phyloP scores from a whole-genome alignment of 2,329 filamentous ascomycete species.

The Pseudogymnoascus sp. region DNA sequence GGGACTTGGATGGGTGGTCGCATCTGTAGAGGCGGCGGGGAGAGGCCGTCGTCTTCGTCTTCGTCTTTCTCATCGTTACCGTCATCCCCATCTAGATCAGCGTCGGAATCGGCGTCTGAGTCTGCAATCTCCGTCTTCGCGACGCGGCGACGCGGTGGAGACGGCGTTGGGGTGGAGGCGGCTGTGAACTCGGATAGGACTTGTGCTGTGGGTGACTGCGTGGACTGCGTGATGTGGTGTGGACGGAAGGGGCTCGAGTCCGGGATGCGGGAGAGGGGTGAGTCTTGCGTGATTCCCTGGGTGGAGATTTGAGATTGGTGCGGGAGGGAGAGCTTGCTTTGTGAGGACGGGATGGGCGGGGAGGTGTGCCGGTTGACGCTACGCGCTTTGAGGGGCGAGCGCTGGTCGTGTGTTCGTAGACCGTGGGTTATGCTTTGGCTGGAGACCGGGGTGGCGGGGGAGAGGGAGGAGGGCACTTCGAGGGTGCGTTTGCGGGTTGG shows the following conservation, averaged over 20 bases:
- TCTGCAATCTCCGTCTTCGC: neutral
- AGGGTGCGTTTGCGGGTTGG: constrained; percentile 1
- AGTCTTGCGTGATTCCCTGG: neutral
- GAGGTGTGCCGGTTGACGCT: neutral
- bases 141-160: neutral
- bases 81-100: neutral
- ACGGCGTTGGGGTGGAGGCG: neutral
- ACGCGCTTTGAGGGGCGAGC: neutral
- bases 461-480: neutral
- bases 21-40: neutral
- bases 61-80: neutral
- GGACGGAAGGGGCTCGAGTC: neutral
- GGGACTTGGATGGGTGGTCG: neutral
- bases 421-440: neutral
- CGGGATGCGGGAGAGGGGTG: neutral
- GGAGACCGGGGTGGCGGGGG: neutral
- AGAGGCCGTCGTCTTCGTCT: neutral
- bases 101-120: neutral
- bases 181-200: neutral
- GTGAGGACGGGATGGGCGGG: neutral
- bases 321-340: neutral
- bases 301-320: neutral
- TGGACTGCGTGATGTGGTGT: neutral
- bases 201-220: neutral
- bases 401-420: neutral